Base-by-base conservation (phyloP, 805 yeast species). In the Ogataea nitratoaversa region DNA sequence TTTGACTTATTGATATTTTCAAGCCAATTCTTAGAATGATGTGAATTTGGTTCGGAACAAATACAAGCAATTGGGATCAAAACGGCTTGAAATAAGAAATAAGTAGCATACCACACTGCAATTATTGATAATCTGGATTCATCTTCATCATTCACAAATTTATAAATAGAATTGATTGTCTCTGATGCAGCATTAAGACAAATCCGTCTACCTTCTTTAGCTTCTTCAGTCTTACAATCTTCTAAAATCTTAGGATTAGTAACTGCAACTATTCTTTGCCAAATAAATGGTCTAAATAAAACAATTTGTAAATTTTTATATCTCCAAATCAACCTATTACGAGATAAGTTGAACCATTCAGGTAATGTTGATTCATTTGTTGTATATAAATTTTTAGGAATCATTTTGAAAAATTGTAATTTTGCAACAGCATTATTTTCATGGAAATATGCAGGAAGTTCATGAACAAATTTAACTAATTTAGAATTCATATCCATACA, bases 101-200 rank as follows among this genome's bases (percentile, higher is more conserved):
- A 80, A 0, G 79, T 74, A 4, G 82, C 75, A 57, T 79, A 76
- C 86, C 86, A 80, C 20, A 76, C 71, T 12, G 76, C 67, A 23
- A 78, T 63, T 19, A 72, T 69, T n/a, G 76, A 67, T 16, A 69
- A 37, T 30, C 47, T 43, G 17, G 44, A 8, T 13, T 44, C 42
- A 23, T 46, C 40, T 7, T 46, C 46, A n/a, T n/a, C n/a, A 34
- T 43, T 48, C 27, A 62, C 54, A 47, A 63, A 76, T 22, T 62
- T 63, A 19, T 67, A 59, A 8, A 79, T 74, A 7, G 80, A 71
- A 30, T 60, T 40, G 13, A 81, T 74, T 0, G 82, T 75, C 20
- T 70, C 74, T 38, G 70, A 70, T 2, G 84, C 76, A 29, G 73
- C 70, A 16, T 65, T 69, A 11, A 73, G 54, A 57, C 81, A 79